Percentiles rank a stretch among this genome's conserved stretches.
Evolutionary conservation across 129 eudicot genomes (phyloP).

Genomic region (Ambrosia artemisiifolia): DNA sequence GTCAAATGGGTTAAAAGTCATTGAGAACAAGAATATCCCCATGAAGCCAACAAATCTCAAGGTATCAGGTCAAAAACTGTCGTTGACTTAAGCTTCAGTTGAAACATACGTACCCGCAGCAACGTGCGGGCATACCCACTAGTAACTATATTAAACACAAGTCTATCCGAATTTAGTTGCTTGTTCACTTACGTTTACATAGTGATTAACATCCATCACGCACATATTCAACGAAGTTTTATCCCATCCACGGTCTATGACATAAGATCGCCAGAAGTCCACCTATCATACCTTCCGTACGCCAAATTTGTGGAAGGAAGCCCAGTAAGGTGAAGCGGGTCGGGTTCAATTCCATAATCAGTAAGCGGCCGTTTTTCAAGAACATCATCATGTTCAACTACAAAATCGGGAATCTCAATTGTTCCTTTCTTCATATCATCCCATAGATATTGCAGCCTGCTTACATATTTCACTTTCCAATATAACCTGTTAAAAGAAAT

Average conservation of each 20-base stretch:
- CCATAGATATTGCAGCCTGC: conserved; percentile 97
- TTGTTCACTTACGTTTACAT: not conserved
- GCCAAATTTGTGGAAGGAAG: conserved; percentile 52
- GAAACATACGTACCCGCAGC: no score
- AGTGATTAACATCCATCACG: not conserved
- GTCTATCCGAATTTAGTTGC: not conserved
- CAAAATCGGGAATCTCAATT: conserved; percentile 88
- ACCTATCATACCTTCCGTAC: conserved; percentile 65
- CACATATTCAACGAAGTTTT: no score
- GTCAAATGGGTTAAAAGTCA: no score
- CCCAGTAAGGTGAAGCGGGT: conserved; percentile 61
- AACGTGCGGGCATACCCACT: no score
- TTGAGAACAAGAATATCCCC: no score
- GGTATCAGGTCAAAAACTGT: no score
- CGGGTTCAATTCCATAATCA: conserved; percentile 95
- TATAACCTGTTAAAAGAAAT: conserved; percentile 48
- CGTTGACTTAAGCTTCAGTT: no score
- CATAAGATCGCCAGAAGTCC: conserved; percentile 63
- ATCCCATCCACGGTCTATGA: conserved; percentile 26
- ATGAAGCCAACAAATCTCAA: no score
- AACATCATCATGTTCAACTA: conserved; percentile 65
- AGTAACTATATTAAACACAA: not conserved
- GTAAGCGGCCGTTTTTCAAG: conserved; percentile 89
- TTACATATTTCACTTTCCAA: conserved; percentile 88
- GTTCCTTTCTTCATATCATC: conserved; percentile 85